These are phyloP conservation scores for Rosa chinensis DNA, from an alignment of 306 rosid species.

Conservation along the genomic window DNA sequence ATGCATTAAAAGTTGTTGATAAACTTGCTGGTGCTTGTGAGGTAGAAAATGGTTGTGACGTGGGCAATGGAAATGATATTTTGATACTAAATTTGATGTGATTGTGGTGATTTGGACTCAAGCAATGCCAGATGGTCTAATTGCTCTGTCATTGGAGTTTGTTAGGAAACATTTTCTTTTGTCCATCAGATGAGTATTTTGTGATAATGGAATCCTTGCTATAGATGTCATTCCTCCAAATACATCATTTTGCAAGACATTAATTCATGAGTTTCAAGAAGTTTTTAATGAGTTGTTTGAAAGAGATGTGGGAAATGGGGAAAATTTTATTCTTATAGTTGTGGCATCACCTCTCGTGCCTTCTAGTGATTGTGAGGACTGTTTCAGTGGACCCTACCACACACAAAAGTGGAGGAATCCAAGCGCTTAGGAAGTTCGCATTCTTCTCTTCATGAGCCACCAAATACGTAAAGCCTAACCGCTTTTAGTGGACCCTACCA, in stretches of 20 bases:
- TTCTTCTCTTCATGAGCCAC: too few relatives aligned
- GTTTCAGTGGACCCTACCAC: background rate
- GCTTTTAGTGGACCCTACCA: too few relatives aligned
- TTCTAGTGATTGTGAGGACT: slow-evolving; percentile 31
- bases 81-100: slow-evolving; percentile 43
- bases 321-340: slow-evolving; percentile 70
- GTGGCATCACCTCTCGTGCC: slow-evolving; percentile 31
- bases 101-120: slow-evolving; percentile 80
- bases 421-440: too few relatives aligned
- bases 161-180: slow-evolving; percentile 49
- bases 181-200: slow-evolving; percentile 55
- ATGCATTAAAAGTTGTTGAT: too few relatives aligned
- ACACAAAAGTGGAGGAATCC: too few relatives aligned
- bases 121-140: slow-evolving; percentile 41
- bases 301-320: slow-evolving; percentile 74
- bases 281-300: slow-evolving; percentile 59
- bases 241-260: slow-evolving; percentile 41
- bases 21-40: background rate
- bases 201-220: slow-evolving; percentile 58
- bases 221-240: slow-evolving; percentile 67
- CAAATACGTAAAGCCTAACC: too few relatives aligned
- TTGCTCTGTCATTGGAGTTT: slow-evolving; percentile 74
- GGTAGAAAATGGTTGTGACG: background rate
- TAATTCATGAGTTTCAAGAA: slow-evolving; percentile 39
- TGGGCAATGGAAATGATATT: slow-evolving; percentile 17